phyloP scores from a whole-genome alignment of 148 eudicot genomes.

The Fagopyrum esculentum region DNA sequence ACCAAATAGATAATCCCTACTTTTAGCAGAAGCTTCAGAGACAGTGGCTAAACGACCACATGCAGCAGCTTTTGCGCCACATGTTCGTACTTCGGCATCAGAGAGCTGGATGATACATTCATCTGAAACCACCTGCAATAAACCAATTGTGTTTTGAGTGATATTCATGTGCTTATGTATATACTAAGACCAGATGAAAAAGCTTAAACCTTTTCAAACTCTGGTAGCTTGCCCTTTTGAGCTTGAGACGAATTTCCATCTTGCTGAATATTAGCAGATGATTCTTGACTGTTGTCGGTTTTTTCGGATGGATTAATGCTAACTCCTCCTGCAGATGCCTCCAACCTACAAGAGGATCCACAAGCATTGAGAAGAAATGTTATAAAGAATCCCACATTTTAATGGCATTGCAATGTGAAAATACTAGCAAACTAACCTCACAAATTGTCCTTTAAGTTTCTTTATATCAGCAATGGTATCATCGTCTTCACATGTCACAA shows the following conservation, averaged over 20 bases:
- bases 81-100: slow-evolving; percentile 51
- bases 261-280: slow-evolving; percentile 22
- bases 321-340: slow-evolving; percentile 70
- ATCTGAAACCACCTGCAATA: slow-evolving; percentile 44
- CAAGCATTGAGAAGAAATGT: neutral
- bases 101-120: slow-evolving; percentile 49
- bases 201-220: slow-evolving; percentile 3
- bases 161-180: neutral
- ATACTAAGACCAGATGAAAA: neutral
- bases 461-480: slow-evolving; percentile 46
- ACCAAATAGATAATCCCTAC: slow-evolving; percentile 20
- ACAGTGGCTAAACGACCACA: slow-evolving; percentile 75
- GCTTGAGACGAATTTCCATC: slow-evolving; percentile 4
- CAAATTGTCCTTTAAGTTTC: slow-evolving; percentile 58
- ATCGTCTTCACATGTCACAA: slow-evolving; percentile 93
- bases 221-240: neutral
- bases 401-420: slow-evolving; percentile 7
- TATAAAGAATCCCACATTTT: neutral
- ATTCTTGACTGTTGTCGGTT: slow-evolving; percentile 20
- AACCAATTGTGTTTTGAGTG: neutral
- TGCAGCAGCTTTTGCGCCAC: slow-evolving; percentile 88
- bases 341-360: slow-evolving; percentile 38
- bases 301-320: slow-evolving; percentile 35
- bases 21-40: slow-evolving; percentile 62
- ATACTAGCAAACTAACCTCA: slow-evolving; percentile 37